Percentiles rank a stretch among this genome's conserved stretches.
These are phyloP conservation scores for Biancaea sappan DNA, from an alignment of 306 rosid genomes.

Conservation along the genomic window DNA sequence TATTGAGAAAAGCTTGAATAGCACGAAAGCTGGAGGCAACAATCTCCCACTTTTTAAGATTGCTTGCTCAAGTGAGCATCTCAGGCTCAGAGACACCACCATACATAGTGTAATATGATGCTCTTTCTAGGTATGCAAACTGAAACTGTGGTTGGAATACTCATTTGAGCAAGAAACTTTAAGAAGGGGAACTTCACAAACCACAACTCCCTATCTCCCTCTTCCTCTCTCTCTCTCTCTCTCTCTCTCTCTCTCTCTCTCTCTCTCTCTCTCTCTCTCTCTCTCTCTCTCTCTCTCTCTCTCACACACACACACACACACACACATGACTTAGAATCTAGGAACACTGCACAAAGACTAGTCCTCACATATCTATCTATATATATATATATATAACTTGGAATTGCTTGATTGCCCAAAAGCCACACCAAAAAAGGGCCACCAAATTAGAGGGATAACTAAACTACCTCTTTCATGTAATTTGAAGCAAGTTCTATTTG, in stretches of 20 bases:
- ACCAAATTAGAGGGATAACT: not conserved
- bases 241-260: not conserved
- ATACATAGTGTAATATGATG: not conserved
- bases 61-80: constrained; percentile 78
- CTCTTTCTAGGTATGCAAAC: not conserved
- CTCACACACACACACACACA: too few species aligned
- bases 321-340: not conserved
- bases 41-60: constrained; percentile 48
- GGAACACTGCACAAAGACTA: not conserved
- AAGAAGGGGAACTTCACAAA: constrained; percentile 34
- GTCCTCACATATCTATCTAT: too few species aligned
- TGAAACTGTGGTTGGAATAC: constrained; percentile 67
- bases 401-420: not conserved
- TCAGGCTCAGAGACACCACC: constrained; percentile 37
- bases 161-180: constrained; percentile 98
- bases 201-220: not conserved
- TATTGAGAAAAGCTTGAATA: not conserved
- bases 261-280: not conserved
- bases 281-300: not conserved
- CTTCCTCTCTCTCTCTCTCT: not conserved
- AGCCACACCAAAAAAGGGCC: not conserved
- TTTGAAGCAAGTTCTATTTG: not conserved
- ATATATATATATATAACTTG: not conserved
- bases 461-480: not conserved
- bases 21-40: not conserved